These are phyloP conservation scores for Neurospora sp. DNA, from an alignment of 2,329 filamentous ascomycete species.

Conservation along the genomic window DNA sequence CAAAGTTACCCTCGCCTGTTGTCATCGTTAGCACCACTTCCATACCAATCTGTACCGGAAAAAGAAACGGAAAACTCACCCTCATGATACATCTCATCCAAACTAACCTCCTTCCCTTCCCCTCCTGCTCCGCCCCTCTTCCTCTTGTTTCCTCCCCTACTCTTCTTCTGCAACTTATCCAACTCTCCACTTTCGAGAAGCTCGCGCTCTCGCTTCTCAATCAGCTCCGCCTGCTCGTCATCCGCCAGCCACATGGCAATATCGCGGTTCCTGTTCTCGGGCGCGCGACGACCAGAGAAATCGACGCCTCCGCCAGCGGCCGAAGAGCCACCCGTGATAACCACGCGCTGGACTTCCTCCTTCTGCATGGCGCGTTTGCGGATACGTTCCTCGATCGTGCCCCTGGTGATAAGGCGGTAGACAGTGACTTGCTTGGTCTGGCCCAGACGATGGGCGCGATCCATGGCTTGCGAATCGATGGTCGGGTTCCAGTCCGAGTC, in stretches of 20 bases:
- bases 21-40: background rate
- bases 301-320: slow-evolving; percentile 64
- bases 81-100: slow-evolving; percentile 99
- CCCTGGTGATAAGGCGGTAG: slow-evolving; percentile 91
- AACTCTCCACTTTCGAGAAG: slow-evolving; percentile 62
- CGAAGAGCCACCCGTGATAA: slow-evolving; percentile 72
- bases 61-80: slow-evolving; percentile 49
- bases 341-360: slow-evolving; percentile 95
- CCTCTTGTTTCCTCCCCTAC: slow-evolving; percentile 39
- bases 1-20: slow-evolving; percentile 89
- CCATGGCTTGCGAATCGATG: slow-evolving; percentile 98
- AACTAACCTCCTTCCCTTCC: slow-evolving; percentile 41
- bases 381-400: slow-evolving; percentile 96
- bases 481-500: slow-evolving; percentile 99
- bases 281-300: slow-evolving; percentile 81
- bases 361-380: slow-evolving; percentile 95
- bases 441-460: slow-evolving; percentile 92
- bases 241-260: slow-evolving; percentile 99
- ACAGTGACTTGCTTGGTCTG: slow-evolving; percentile 95
- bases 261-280: slow-evolving; percentile 92
- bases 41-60: background rate
- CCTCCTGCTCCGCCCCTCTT: slow-evolving; percentile 36
- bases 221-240: slow-evolving; percentile 88
- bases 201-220: slow-evolving; percentile 87
- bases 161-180: slow-evolving; percentile 52